Percentiles rank a stretch among this genome's conserved stretches.
These are phyloP conservation scores for Salix caprea DNA, from an alignment of 345 rosid genomes.

Conservation along the genomic window DNA sequence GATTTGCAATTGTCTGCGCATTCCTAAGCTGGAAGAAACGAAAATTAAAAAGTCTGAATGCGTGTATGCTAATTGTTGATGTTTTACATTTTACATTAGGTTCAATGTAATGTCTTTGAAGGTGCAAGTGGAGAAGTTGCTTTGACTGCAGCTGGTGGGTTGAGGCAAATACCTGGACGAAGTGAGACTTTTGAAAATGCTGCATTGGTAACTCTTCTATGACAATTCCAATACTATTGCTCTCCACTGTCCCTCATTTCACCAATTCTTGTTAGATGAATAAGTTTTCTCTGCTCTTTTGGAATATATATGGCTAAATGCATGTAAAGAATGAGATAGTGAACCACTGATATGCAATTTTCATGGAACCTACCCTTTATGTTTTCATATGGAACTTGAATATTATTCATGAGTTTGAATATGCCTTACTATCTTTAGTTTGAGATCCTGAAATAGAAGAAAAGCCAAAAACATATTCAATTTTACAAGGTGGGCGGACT, in stretches of 20 bases:
- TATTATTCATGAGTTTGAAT: neutral
- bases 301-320: too few species aligned
- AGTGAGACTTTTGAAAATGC: constrained; percentile 72
- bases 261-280: neutral
- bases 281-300: neutral
- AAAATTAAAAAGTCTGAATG: too few species aligned
- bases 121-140: constrained; percentile 85
- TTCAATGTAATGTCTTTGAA: constrained; percentile 83
- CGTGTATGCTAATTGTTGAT: constrained; percentile 15
- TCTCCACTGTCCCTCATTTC: neutral
- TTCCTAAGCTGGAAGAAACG: neutral
- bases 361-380: too few species aligned
- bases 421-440: neutral
- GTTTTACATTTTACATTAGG: constrained; percentile 42
- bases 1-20: constrained; percentile 7
- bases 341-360: too few species aligned
- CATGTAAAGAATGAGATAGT: too few species aligned
- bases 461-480: neutral
- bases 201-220: constrained; percentile 60
- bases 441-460: neutral
- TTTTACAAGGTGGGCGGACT: neutral
- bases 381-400: neutral
- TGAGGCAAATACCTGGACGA: constrained; percentile 81
- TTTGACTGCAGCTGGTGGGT: constrained; percentile 83
- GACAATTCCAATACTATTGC: neutral